Conservation (phyloP, 495 filamentous ascomycete species). For the Penicillium canescens region DNA sequence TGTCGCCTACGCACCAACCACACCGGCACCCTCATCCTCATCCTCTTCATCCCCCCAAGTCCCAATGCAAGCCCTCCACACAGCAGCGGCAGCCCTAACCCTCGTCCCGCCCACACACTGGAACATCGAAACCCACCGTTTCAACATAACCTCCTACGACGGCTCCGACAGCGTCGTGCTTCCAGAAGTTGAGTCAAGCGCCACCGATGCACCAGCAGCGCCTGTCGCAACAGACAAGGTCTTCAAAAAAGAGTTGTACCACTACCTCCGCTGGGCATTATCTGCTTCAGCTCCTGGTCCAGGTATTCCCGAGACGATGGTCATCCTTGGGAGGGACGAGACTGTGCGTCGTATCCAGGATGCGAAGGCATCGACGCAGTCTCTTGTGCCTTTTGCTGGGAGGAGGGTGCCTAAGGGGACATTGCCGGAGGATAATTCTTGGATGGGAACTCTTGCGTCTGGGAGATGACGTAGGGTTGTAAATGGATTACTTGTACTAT, state of each 20-base stretch:
- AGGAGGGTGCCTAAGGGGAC: slow-evolving; percentile 22
- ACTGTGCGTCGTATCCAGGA: slow-evolving; percentile 54
- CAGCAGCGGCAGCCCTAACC: slow-evolving; percentile 34
- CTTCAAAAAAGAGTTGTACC: slow-evolving; percentile 49
- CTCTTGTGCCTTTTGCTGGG: slow-evolving; percentile 16
- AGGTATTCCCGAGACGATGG: slow-evolving; percentile 57
- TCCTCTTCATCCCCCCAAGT: slow-evolving; percentile 15
- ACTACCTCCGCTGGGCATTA: slow-evolving; percentile 69
- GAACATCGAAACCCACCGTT: slow-evolving; percentile 36
- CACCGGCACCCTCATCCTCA: slow-evolving; percentile 4
- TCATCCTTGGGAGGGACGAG: slow-evolving; percentile 62
- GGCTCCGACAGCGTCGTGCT: slow-evolving; percentile 22
- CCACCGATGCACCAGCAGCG: neutral
- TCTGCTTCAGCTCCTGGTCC: slow-evolving; percentile 59
- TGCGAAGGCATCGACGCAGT: slow-evolving; percentile 37
- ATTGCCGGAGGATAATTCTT: slow-evolving; percentile 30
- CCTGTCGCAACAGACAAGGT: slow-evolving; percentile 26
- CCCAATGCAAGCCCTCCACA: slow-evolving; percentile 40
- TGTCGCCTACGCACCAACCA: slow-evolving; percentile 27
- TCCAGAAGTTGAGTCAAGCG: neutral
- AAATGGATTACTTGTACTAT: neutral
- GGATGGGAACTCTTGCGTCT: slow-evolving; percentile 45
- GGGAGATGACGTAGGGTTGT: neutral
- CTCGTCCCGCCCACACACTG: slow-evolving; percentile 42
- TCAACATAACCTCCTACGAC: slow-evolving; percentile 41